Evolutionary conservation across 2,329 filamentous ascomycete species (phyloP), one percentile per base, ranked within the genome.

Genomic region (Didymella glomerata): DNA sequence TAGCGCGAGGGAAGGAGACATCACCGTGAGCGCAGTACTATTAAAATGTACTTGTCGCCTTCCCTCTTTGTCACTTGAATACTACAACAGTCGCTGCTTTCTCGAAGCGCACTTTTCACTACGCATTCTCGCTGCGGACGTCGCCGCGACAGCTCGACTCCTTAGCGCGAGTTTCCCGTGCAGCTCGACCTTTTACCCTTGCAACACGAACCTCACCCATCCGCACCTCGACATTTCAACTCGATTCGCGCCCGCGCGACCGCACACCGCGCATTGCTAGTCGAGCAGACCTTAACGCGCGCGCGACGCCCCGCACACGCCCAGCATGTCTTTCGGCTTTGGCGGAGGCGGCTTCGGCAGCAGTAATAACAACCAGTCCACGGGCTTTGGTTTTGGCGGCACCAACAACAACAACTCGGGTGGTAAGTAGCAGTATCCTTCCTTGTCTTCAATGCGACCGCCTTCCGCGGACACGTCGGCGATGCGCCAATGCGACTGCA

Each of bases 301-400:
- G 62, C 64, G 61, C 56, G 60, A 60, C 57, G 57, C 60, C 60
- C 62, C 59, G 68, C 67, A 61, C 69, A 64, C 36, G 32, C 45
- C 53, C 64, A 74, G 57, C 46, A 76, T 77, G 74, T 75, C 73
- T 57, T 90, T 90, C 67, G 86, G 86, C 77, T 90, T 90, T 66
- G 86, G 86, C 77, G 38, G 50, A 40, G 41, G 56, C 67, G 66
- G 78, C 60, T 44, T 44, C 18, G 72, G 80, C 69, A 80, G 80
- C 65, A 73, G 78, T 50, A 77, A 72, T 61, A 72, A 73, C 60
- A 66, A 77, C 54, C 66, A 70, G 64, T 67, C 64, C 50, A 64
- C 61, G 44, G 65, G 65, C 62, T 75, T 75, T 70, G 79, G 72
- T 57, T 82, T 82, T 70, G 80, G 80, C 25, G 67, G 64, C 41